Base-by-base conservation (phyloP, 805 yeast species). In the Hanseniaspora lindneri region DNA sequence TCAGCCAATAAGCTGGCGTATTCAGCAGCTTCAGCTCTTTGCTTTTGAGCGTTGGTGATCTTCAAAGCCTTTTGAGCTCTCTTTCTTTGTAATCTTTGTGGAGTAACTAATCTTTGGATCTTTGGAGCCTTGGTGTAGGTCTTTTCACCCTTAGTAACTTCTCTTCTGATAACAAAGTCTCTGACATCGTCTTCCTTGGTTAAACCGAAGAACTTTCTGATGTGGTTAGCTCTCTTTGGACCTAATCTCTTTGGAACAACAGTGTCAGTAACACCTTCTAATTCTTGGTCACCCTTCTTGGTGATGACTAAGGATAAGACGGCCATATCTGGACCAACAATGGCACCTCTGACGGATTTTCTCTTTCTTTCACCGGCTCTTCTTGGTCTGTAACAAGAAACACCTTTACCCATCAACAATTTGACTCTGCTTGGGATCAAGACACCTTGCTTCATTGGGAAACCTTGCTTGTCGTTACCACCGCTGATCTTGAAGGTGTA, bases 361-460 rank as follows among this genome's bases (percentile, higher is more conserved):
- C 98, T 88, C 95, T 92, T 92, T 79, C 98, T 85, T 81, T 92
- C 98, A 82, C 98, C 98, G 60, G 73, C 68, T 77, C 97, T 86
- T 80, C 98, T 92, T 73, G 95, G 94, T 80, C 98, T 89, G 94
- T 92, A 92, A 80, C 97, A 89, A 64, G 96, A 85, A 77, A 76
- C 82, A 67, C 89, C 95, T 75, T 86, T 80, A 63, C 95, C 72
- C 69, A 92, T 78, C 70, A 92, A 80, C 66, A 92, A 80, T 72
- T 84, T 87, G 65, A 92, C 97, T 82, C 98, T 94, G 81, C 94
- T 87, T 75, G 98, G 97, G 79, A 86, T 92, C 80, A 92, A 77
- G 60, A 92, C 98, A 83, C 98, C 98, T 77, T 94, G 98, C 76
- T 88, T 92, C 98, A 94, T 92, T 76, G 98, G 97, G 96, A 92